Base-by-base conservation (phyloP, 345 rosid species). In the sweet orange (Citrus sinensis) region DNA sequence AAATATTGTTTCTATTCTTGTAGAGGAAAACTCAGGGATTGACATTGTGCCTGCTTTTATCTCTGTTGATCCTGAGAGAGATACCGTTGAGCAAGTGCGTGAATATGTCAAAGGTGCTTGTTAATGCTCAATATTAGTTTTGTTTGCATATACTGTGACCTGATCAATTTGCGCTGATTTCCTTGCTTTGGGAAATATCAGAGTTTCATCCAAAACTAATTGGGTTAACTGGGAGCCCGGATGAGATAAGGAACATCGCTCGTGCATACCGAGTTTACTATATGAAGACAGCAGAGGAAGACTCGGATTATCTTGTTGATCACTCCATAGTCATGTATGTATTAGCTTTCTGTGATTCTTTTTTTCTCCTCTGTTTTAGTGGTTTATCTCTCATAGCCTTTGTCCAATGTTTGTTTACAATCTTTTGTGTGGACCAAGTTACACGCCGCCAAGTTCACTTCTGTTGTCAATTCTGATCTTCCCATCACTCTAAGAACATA, bases 41-140 rank as follows among this genome's bases (percentile, higher is more conserved):
- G 97, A 92, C 64, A 84, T 97, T 68, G 89, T 90, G 35, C 97
- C 98, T 63, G 84, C 94, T 55, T 97, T 94, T 83, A 92, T 97
- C 78, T 90, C 95, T 79, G 94, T 97, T 72, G 99, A 97, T 83
- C 99, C 99, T 40, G 98, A 92, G 90, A 89, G 98, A 86, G 99
- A 96, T 85, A 89, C 94, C 2, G 91, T 88, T 71, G 94, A 93
- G 82, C 99, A 92, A 94, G 94, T 94, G 69, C 91, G 83, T 32
- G 99, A 96, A 82, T 94, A 94, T 73, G 93, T 96, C 67, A 89
- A 90, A 93, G 99, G 99, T 96, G 65, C 51, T 75, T 82, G 20
- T 49, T 78, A 42, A 37, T 63, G 3, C 67, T 29, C 19, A 29
- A 32, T 70, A 40, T 51, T 80, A 49, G 16, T 29, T 78, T 40